phyloP scores from a whole-genome alignment of 1,284 basidiomycete species.

The Marasmius oreades region DNA sequence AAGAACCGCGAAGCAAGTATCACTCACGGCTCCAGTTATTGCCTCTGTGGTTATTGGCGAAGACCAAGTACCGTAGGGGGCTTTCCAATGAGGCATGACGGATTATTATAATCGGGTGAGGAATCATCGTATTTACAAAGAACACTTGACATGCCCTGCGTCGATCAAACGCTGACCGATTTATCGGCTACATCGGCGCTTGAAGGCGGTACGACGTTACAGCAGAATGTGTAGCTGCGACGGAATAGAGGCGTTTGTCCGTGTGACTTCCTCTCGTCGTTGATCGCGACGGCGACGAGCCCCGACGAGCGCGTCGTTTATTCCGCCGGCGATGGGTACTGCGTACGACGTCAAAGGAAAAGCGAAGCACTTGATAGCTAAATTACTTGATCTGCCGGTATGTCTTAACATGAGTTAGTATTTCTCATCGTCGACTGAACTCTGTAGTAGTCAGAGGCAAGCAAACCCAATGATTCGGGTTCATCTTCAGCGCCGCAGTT shows the following conservation, averaged over 20 bases:
- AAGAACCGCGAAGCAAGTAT: slow-evolving; percentile 1
- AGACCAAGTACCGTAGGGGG: slow-evolving; percentile 59
- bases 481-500: slow-evolving; percentile 15
- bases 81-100: slow-evolving; percentile 18
- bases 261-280: slow-evolving; percentile 1
- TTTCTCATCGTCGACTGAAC: slow-evolving; percentile 5
- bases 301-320: not conserved
- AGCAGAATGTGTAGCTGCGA: not conserved
- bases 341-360: slow-evolving; percentile 23
- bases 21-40: slow-evolving; percentile 48
- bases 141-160: not conserved
- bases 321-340: slow-evolving; percentile 9
- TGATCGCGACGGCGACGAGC: slow-evolving; percentile 1
- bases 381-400: slow-evolving; percentile 22
- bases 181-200: no score
- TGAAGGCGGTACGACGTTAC: no score
- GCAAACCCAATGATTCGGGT: not conserved
- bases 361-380: slow-evolving; percentile 26
- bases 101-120: not conserved
- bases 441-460: slow-evolving; percentile 19
- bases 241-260: no score
- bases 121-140: not conserved
- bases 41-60: slow-evolving; percentile 55
- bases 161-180: no score
- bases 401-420: slow-evolving; percentile 11